Evolutionary conservation across 2,329 filamentous ascomycete genomes (phyloP).

Genomic region (Ophioceras dolichostomum): DNA sequence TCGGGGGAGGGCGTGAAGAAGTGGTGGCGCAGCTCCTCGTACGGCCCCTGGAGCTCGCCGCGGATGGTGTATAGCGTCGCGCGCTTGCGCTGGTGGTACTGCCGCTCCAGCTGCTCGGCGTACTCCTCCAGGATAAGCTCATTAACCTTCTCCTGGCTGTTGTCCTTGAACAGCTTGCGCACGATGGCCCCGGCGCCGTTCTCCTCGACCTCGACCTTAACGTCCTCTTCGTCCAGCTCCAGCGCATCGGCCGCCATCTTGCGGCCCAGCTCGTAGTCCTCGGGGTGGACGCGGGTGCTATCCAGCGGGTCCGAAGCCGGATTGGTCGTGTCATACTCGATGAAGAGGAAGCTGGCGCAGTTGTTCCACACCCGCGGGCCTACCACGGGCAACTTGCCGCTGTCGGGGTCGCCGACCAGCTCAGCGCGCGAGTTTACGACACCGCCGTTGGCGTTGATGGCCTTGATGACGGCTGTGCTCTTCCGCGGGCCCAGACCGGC

Average conservation of each 20-base stretch:
- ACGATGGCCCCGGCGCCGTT: constrained; percentile 85
- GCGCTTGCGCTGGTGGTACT: constrained; percentile 88
- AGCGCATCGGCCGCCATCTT: constrained; percentile 98
- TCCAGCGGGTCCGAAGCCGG: constrained; percentile 82
- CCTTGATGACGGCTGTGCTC: constrained; percentile 72
- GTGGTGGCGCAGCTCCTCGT: constrained; percentile 81
- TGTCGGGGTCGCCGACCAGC: constrained; percentile 77
- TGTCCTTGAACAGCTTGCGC: constrained; percentile 86
- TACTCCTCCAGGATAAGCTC: constrained; percentile 95
- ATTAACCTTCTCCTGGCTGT: constrained; percentile 89
- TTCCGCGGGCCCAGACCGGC: constrained; percentile 88
- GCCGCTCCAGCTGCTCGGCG: constrained; percentile 84
- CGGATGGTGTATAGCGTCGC: constrained; percentile 94
- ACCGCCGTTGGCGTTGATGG: constrained; percentile 84
- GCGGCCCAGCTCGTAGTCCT: constrained; percentile 94
- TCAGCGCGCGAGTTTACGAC: constrained; percentile 75
- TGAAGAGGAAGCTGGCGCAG: constrained; percentile 87
- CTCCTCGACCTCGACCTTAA: constrained; percentile 87
- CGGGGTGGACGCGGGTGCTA: constrained; percentile 92
- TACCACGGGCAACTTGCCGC: constrained; percentile 65
- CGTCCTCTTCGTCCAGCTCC: constrained; percentile 93
- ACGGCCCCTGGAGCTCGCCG: constrained; percentile 81
- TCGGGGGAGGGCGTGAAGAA: constrained; percentile 60
- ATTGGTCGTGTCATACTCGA: constrained; percentile 76
- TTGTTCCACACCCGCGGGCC: constrained; percentile 91